phyloP scores from a whole-genome alignment of 805 yeast genomes.

The Yueomyces sinensis region DNA sequence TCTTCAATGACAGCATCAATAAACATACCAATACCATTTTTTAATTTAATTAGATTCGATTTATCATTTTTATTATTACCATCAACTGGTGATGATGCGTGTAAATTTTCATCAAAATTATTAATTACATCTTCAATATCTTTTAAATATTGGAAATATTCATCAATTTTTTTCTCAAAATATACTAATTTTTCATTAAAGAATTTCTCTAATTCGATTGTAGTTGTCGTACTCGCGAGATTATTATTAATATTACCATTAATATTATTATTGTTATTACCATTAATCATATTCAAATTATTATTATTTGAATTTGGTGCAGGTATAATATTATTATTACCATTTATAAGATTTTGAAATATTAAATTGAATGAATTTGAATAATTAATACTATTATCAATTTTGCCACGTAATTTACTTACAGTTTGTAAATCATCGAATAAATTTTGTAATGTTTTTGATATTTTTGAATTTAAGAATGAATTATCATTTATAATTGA shows the following conservation, averaged over 20 bases:
- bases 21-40: slow-evolving; percentile 32
- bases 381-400: slow-evolving; percentile 29
- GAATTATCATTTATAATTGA: slow-evolving; percentile 65
- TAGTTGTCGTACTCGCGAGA: slow-evolving; percentile 45
- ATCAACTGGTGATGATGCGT: slow-evolving; percentile 14
- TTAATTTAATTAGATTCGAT: slow-evolving; percentile 12
- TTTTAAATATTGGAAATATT: slow-evolving; percentile 31
- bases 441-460: slow-evolving; percentile 53
- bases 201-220: slow-evolving; percentile 41
- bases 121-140: slow-evolving; percentile 52
- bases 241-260: slow-evolving; percentile 30
- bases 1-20: slow-evolving; percentile 55
- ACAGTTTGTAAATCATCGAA: slow-evolving; percentile 35
- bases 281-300: no score
- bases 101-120: slow-evolving; percentile 41
- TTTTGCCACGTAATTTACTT: slow-evolving; percentile 30
- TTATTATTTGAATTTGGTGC: slow-evolving; percentile 42
- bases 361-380: slow-evolving; percentile 41
- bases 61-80: neutral
- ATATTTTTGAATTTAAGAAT: slow-evolving; percentile 46
- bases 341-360: slow-evolving; percentile 18
- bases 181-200: slow-evolving; percentile 31
- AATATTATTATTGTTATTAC: no score
- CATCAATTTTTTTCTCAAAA: slow-evolving; percentile 33
- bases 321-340: slow-evolving; percentile 32